Base-by-base conservation (phyloP, 2,329 filamentous ascomycete species). In the Botryotinia calthae region DNA sequence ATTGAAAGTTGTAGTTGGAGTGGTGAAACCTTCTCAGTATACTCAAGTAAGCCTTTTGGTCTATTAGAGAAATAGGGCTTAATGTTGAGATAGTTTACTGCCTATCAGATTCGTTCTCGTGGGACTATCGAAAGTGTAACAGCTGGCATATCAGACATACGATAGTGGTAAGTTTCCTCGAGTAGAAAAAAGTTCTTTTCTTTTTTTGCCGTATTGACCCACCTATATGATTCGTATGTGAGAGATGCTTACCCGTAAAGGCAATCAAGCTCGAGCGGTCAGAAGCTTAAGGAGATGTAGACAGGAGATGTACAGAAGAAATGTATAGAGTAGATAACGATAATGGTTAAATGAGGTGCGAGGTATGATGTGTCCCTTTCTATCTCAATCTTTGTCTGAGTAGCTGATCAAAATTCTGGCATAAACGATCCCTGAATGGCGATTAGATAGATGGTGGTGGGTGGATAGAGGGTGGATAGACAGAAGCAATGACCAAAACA, bases 11-110 rank as follows among this genome's bases (percentile, higher is more conserved):
- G 25, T 34, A 25, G 65, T 12, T 42, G 37, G 37, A 22, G 28
- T 56, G 48, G 34, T 40, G 64, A 44, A 28, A 54, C 28, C n/a
- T n/a, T 28, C 5, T 18, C 28, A 65, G 46, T 44, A 46, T 46
- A 46, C n/a, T 16, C 16, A n/a, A 6, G 51, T 28, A 56, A 31
- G 8, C 16, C n/a, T 4, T 62, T n/a, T 28, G 10, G 22, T 25
- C 22, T 66, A 66, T 66, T 51, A n/a, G 14, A n/a, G 34, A 51
- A n/a, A 51, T 22, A 40, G 63, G 63, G 63, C 63, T 40, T 51
- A 18, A 51, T 40, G 63, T 51, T 51, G 22, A 66, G 63, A 25
- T 9, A 14, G 4, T 51, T n/a, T 12, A 51, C 34, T n/a, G 44
- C 63, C 44, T 66, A 66, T 66, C 63, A 66, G 3, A 37, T 28